Evolutionary conservation across 2,329 filamentous ascomycete genomes (phyloP), one percentile per base, ranked within the genome.

Genomic region (Fusarium sp.): DNA sequence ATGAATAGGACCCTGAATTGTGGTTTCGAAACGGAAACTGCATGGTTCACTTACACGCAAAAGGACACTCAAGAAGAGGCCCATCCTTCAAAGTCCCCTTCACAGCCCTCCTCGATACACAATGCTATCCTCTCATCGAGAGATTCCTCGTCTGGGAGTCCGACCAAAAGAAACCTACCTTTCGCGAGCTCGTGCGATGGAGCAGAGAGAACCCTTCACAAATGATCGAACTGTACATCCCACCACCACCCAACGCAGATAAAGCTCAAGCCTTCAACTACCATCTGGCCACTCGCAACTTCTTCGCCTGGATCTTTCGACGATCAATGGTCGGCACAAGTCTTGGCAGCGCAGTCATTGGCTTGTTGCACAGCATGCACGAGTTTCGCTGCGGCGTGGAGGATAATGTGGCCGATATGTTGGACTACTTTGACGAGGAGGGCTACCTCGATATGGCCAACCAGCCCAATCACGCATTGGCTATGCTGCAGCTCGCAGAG

Each of bases 1-100:
- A 42, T 6, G 50, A 18, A 55, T 37, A 94, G 92, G 92, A 94
- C 71, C 82, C 87, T 4, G 92, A 93, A 69, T 82, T 95, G 4
- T 94, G 90, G 90, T 84, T 85, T 64, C 82, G 85, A 13, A 80
- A 89, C 67, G 92, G 90, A 16, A 88, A 93, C 75, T 94, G 92
- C 72, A 83, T 89, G 18, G 84, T 94, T 3, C 85, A 94, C 77
- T 82, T 94, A 0, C 90, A 92, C 73, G 86, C 81, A n/a, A 84
- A 85, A 67, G 90, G 89, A 41, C 87, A 88, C 58, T 92, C 90
- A 5, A 85, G 84, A 60, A 82, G 88, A 71, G 89, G 89, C 0
- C 89, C 92, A 2, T 88, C 92, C 2, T 91, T 94, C 76, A 88
- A 85, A 65, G 79, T 94, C 2, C 87, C 89, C 1, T 86, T 91